Base-by-base conservation (phyloP, 2,329 filamentous ascomycete species). In the Cryphonectria naterciae region DNA sequence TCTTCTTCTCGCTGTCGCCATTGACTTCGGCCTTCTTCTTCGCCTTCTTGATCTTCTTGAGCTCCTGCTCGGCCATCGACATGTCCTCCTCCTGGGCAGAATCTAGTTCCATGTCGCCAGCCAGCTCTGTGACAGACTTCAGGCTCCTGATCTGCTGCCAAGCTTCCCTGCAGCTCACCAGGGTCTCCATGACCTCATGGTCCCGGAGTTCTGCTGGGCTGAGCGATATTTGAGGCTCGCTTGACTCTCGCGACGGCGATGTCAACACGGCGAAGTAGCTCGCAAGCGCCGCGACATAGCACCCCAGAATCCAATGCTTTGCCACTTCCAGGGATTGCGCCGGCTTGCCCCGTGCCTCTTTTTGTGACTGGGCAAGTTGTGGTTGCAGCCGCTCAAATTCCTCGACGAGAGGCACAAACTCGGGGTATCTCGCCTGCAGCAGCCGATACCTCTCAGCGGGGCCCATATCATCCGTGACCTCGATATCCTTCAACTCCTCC, bases 211-310 rank as follows among this genome's bases (percentile, higher is more conserved):
- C 91, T n/a, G 87, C 85, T 6, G 95, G 92, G 68, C 93, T 87
- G 74, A 97, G 81, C 0, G 93, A 86, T 71, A 89, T 86, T 17
- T 82, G 81, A 0, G 83, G 80, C 10, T 85, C 85, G 49, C 85
- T 81, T 0, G 84, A 83, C 71, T 90, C 89, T 65, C 90, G 86
- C 2, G 91, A 87, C 0, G 93, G 91, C 0, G 94, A 97, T 15
- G 94, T 93, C n/a, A 99, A 83, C 49, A 98, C 88, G 52, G 95
- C 93, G 80, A 99, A 97, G 81, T 99, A 99, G 89, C 97, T 95
- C 65, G 93, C 91, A 75, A 99, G 85, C 1, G 93, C 88, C 60
- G 93, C 94, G 35, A 98, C 85, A 78, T 99, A 98, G 72, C 94
- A 93, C 6, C 93, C 91, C 54, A 97, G 85, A 15, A 95, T 90